Evolutionary conservation across 1,284 basidiomycete genomes (phyloP).

Genomic region (Omphalotus olearius): DNA sequence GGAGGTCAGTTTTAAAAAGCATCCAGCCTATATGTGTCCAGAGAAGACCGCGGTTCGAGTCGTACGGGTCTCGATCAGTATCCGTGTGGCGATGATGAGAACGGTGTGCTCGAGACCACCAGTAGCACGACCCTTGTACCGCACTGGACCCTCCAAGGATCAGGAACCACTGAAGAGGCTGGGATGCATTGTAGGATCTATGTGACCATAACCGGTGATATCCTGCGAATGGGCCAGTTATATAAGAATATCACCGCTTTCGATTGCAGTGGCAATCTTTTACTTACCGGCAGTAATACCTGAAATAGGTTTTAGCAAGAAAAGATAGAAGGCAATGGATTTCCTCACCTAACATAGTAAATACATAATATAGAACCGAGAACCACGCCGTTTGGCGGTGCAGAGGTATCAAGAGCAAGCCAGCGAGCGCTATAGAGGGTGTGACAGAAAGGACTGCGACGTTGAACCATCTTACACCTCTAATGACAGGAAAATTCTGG

Average conservation of each 20-base stretch:
- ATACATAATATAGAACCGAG: conserved; percentile 66
- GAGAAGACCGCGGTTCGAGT: conserved; percentile 75
- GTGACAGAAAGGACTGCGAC: conserved; percentile 64
- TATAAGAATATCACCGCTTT: background rate
- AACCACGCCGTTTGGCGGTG: conserved; percentile 55
- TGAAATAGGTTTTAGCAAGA: conserved; percentile 21
- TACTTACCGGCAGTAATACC: conserved; percentile 63
- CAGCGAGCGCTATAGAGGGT: conserved; percentile 65
- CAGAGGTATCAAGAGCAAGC: conserved; percentile 44
- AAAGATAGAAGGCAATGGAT: conserved; percentile 4
- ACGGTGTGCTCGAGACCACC: conserved; percentile 91
- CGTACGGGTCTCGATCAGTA: conserved; percentile 89
- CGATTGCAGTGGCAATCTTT: conserved; percentile 9
- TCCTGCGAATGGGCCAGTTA: conserved; percentile 36
- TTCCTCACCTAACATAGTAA: conserved; percentile 62
- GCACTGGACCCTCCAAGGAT: conserved; percentile 80
- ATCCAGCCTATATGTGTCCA: conserved; percentile 92
- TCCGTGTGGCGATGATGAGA: conserved; percentile 80
- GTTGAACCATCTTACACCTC: conserved; percentile 61
- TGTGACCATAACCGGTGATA: conserved; percentile 94
- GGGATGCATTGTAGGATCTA: conserved; percentile 80
- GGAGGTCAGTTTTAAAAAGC: conserved; percentile 75
- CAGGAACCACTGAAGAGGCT: conserved; percentile 71
- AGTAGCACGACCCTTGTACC: conserved; percentile 86
- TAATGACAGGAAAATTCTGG: conserved; percentile 40